A percentile compares a stretch with the other conserved stretches of the same genome.
phyloP scores from a whole-genome alignment of 495 filamentous ascomycete species.

The Talaromyces liani region DNA sequence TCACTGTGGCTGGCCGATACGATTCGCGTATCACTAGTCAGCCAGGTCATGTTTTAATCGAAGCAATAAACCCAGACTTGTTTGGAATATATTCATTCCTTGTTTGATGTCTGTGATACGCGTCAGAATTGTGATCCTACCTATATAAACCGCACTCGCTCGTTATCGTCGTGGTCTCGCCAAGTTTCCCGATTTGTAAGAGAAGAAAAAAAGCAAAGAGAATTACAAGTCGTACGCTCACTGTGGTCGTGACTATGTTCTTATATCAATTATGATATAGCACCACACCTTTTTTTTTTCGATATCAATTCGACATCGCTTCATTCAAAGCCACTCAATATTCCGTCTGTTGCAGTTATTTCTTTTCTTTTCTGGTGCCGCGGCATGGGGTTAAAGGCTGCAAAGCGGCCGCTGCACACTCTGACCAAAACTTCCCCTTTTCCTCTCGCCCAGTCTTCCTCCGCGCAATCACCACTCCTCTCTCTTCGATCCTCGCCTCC shows the following conservation, averaged over 20 bases:
- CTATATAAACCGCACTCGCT: background rate
- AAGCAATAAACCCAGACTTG: background rate
- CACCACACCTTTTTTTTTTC: background rate
- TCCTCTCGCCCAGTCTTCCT: background rate
- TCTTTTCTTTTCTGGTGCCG: background rate
- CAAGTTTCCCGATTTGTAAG: background rate
- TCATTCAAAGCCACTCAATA: background rate
- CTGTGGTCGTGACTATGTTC: background rate
- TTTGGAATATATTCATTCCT: background rate
- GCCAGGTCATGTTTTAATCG: background rate
- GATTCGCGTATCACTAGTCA: background rate
- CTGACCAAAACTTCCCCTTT: conserved; percentile 1
- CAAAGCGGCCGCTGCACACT: background rate
- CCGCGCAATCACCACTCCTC: background rate
- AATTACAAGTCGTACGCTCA: background rate
- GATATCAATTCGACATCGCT: background rate
- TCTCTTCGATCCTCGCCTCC: background rate
- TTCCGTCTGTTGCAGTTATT: background rate
- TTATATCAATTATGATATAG: background rate
- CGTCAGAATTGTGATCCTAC: background rate
- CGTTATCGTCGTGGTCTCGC: background rate
- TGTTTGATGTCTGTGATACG: background rate
- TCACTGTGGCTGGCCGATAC: conserved; percentile 2
- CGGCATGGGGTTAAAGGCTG: background rate
- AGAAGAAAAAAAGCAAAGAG: background rate